phyloP scores from a whole-genome alignment of 805 yeast species.

The Barnettozyma salicaria region DNA sequence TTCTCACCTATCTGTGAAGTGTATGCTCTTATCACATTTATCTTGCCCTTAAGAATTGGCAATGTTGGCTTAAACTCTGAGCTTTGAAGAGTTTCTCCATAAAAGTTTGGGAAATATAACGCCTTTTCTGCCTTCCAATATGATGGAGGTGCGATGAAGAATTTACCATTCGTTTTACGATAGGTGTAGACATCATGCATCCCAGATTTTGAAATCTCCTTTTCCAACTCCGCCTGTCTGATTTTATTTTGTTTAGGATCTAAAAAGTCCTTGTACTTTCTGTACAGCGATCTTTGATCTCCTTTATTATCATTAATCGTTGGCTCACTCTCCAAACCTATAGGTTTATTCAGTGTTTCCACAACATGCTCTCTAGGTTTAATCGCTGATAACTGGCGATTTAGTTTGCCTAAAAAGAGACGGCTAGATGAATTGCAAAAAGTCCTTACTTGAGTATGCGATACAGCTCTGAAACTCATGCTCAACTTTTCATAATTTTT shows the following conservation, averaged over 20 bases:
- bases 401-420: slow-evolving; percentile 28
- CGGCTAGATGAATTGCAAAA: slow-evolving; percentile 9
- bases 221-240: slow-evolving; percentile 49
- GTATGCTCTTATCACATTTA: slow-evolving; percentile 59
- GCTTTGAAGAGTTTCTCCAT: slow-evolving; percentile 45
- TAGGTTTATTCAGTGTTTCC: slow-evolving; percentile 36
- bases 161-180: slow-evolving; percentile 74
- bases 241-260: slow-evolving; percentile 42
- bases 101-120: slow-evolving; percentile 75
- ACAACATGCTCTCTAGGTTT: slow-evolving; percentile 33
- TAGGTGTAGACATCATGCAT: slow-evolving; percentile 58
- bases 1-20: slow-evolving; percentile 67
- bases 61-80: slow-evolving; percentile 25
- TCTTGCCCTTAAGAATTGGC: slow-evolving; percentile 41
- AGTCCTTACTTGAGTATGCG: slow-evolving; percentile 5
- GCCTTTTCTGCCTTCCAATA: slow-evolving; percentile 70
- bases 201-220: slow-evolving; percentile 63
- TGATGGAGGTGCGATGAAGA: slow-evolving; percentile 77
- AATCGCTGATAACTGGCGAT: slow-evolving; percentile 31
- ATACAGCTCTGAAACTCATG: no score
- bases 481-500: no score
- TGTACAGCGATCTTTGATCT: slow-evolving; percentile 31
- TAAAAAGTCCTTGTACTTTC: slow-evolving; percentile 41
- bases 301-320: slow-evolving; percentile 34
- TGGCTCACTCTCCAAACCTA: slow-evolving; percentile 40